Base-by-base conservation (phyloP, 768 basidiomycete species). In the Lyophyllum semitale region DNA sequence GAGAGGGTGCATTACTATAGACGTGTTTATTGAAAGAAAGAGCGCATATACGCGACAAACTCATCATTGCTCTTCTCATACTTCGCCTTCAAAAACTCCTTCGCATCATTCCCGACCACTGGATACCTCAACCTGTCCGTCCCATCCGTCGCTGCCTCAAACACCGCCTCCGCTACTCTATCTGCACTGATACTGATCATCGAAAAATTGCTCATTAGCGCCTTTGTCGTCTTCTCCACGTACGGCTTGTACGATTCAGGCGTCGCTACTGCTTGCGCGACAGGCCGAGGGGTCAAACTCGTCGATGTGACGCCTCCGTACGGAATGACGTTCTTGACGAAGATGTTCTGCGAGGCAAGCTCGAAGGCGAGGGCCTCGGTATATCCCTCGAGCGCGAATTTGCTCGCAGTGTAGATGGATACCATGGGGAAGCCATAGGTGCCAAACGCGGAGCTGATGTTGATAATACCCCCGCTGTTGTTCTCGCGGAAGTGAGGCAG, bases 141-240 rank as follows among this genome's bases (percentile, higher is more conserved):
- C 47, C 47, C 47, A 30, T 48, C 47, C 47, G 47, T 43, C 26
- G 42, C 42, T 22, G 42, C 42, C 42, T 27, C 42, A 20, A 25
- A 43, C 42, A 25, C 42, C 42, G 12, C 29, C 47, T 13, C 47
- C 27, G 47, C 47, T 27, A 32, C 47, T 5, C 4, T 27, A 3
- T 17, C 47, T 17, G 29, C 7, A 2, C n/a, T 9, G 4, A 37
- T 17, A 30, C 8, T 48, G 20, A 22, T 37, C 47, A 2, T 27
- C 47, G 6, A 6, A 5, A 43, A 25, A 20, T 25, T 8, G 15
- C 25, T 20, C 22, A 5, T 12, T 9, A 43, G 25, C 17, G 6
- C 18, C 42, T 2, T 8, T 20, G 15, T 22, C 23, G 42, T 43
- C 42, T 26, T 25, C 23, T 43, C 42, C 22, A 43, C 7, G 18